A percentile compares a stretch with the other conserved stretches of the same genome.
phyloP scores from a whole-genome alignment of 192 early-diverging fungal genomes.

The Coemansia sp. region DNA sequence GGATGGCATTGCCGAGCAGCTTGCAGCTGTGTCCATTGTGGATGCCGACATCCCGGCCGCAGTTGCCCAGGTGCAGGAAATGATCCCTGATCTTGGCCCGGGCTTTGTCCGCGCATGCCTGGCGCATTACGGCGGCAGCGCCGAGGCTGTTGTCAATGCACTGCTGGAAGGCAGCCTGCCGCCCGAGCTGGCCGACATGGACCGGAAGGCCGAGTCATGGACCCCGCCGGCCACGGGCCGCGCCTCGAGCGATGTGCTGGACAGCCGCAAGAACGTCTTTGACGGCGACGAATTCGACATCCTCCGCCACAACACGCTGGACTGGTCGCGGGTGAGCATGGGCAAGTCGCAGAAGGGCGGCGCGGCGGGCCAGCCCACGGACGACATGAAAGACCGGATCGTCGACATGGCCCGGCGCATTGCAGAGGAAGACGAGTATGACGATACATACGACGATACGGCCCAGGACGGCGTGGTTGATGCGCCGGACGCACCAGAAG shows the following conservation, averaged over 20 bases:
- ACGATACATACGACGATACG: constrained; percentile 83
- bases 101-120: constrained; percentile 89
- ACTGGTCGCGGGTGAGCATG: constrained; percentile 58
- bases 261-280: constrained; percentile 71
- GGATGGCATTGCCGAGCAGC: not conserved
- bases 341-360: constrained; percentile 55
- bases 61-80: constrained; percentile 77
- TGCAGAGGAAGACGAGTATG: constrained; percentile 81
- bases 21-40: constrained; percentile 6
- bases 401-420: constrained; percentile 44
- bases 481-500: constrained; percentile 47
- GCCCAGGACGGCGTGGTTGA: constrained; percentile 59
- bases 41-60: constrained; percentile 11
- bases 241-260: constrained; percentile 34
- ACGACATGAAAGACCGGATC: constrained; percentile 29
- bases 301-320: constrained; percentile 59
- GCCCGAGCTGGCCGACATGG: constrained; percentile 56
- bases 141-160: constrained; percentile 70
- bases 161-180: constrained; percentile 78
- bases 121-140: constrained; percentile 56
- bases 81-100: constrained; percentile 84
- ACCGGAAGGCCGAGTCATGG: constrained; percentile 46
- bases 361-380: constrained; percentile 3
- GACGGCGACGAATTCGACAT: constrained; percentile 95
- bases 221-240: not conserved